phyloP scores from a whole-genome alignment of 2,329 filamentous ascomycete genomes.

The Diplodia intermedia region DNA sequence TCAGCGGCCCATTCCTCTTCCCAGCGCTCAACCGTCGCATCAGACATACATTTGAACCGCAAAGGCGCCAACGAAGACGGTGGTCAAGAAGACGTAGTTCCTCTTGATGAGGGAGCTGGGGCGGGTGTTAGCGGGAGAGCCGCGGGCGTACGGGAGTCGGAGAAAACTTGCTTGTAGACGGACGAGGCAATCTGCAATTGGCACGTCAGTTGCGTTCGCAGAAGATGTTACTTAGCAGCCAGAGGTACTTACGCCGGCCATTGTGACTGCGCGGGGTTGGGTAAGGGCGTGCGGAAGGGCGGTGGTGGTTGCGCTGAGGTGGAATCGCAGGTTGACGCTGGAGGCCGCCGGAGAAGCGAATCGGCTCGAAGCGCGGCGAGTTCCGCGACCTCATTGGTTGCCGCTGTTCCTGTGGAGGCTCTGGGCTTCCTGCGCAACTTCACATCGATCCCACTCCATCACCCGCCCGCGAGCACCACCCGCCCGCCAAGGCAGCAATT shows the following conservation, averaged over 20 bases:
- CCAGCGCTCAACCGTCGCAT: slow-evolving; percentile 34
- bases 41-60: slow-evolving; percentile 86
- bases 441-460: not conserved
- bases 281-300: slow-evolving; percentile 38
- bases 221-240: slow-evolving; percentile 36
- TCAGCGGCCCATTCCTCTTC: slow-evolving; percentile 32
- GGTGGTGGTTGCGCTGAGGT: slow-evolving; percentile 41
- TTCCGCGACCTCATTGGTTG: not conserved
- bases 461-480: slow-evolving; percentile 1
- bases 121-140: slow-evolving; percentile 43
- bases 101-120: slow-evolving; percentile 80
- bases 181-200: slow-evolving; percentile 56
- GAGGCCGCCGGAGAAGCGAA: slow-evolving; percentile 32
- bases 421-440: slow-evolving; percentile 18
- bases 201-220: slow-evolving; percentile 39
- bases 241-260: slow-evolving; percentile 64
- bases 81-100: slow-evolving; percentile 86
- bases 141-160: slow-evolving; percentile 34
- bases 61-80: slow-evolving; percentile 87
- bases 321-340: slow-evolving; percentile 31
- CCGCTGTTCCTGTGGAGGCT: not conserved
- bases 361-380: slow-evolving; percentile 27
- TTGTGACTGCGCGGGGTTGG: slow-evolving; percentile 53
- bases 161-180: slow-evolving; percentile 60
- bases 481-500: slow-evolving; percentile 16